These are phyloP conservation scores for Crithidia thermophila DNA, from an alignment of 208 protist genomes.

Conservation along the genomic window DNA sequence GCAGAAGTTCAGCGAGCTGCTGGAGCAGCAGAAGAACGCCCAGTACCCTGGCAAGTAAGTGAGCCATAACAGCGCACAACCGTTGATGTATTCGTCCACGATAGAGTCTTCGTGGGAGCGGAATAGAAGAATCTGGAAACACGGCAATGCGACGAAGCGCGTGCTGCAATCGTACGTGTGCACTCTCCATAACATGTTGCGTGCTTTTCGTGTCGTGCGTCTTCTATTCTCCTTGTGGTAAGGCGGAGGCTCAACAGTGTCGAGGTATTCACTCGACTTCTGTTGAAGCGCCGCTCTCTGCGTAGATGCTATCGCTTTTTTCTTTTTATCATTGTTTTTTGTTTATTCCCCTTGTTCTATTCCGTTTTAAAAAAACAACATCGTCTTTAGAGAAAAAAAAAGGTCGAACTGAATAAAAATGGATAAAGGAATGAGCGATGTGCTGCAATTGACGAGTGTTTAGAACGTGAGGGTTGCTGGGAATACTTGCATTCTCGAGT, in stretches of 20 bases:
- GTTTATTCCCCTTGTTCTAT: neutral
- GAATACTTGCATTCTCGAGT: too few relatives aligned
- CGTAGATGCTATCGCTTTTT: constrained; percentile 7
- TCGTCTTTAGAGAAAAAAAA: neutral
- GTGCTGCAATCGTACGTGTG: too few relatives aligned
- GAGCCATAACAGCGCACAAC: neutral
- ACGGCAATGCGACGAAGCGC: too few relatives aligned
- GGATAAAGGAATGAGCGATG: neutral
- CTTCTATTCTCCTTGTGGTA: too few relatives aligned
- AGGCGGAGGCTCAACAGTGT: too few relatives aligned
- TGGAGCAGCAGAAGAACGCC: constrained; percentile 93
- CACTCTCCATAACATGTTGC: too few relatives aligned
- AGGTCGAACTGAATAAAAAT: neutral
- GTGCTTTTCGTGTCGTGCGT: too few relatives aligned
- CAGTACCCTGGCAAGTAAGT: constrained; percentile 88
- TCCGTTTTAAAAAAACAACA: neutral
- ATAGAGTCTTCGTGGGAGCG: neutral
- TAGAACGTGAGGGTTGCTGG: too few relatives aligned
- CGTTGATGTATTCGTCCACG: neutral
- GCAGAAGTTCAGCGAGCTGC: constrained; percentile 88
- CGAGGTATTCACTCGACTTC: too few relatives aligned
- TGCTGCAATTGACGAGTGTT: neutral
- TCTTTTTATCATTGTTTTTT: constrained; percentile 11
- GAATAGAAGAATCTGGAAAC: too few relatives aligned
- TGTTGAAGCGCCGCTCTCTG: neutral